phyloP scores from a whole-genome alignment of 192 early-diverging fungal species.

The Coemansia sp. region DNA sequence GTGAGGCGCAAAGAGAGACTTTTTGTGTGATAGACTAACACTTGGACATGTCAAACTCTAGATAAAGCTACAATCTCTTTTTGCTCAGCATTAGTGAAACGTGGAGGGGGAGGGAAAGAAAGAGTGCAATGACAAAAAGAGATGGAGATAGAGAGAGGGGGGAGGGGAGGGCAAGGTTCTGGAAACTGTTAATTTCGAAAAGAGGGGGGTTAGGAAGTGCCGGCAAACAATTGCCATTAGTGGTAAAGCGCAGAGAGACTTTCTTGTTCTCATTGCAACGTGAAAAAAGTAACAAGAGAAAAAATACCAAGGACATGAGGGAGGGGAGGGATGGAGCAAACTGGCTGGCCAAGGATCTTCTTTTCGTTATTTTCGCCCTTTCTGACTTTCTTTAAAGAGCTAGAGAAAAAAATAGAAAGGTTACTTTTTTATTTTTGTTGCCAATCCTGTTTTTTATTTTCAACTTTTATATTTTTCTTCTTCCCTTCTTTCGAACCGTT shows the following conservation, averaged over 20 bases:
- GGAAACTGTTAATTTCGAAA: background rate
- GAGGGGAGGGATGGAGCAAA: background rate
- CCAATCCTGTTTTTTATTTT: background rate
- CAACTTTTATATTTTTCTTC: constrained; percentile 9
- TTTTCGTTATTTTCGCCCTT: background rate
- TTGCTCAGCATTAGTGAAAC: background rate
- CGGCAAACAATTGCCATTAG: too few relatives aligned
- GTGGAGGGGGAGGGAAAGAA: too few relatives aligned
- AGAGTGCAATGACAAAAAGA: too few relatives aligned
- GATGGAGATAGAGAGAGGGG: background rate
- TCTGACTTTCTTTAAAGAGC: background rate
- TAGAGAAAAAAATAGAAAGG: background rate
- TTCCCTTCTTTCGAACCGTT: background rate
- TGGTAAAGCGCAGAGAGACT: too few relatives aligned
- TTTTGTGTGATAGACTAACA: too few relatives aligned
- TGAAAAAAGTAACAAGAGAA: background rate
- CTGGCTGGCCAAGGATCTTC: background rate
- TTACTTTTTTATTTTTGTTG: constrained; percentile 3
- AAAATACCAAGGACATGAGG: background rate
- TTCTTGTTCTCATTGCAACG: background rate
- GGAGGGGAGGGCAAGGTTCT: constrained; percentile 1
- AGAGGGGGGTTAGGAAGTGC: background rate
- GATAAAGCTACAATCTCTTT: background rate
- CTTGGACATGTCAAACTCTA: too few relatives aligned
- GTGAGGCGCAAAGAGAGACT: background rate